Evolutionary conservation across 2,329 filamentous ascomycete genomes (phyloP).

Genomic region (Pseudocercospora fijiensis): DNA sequence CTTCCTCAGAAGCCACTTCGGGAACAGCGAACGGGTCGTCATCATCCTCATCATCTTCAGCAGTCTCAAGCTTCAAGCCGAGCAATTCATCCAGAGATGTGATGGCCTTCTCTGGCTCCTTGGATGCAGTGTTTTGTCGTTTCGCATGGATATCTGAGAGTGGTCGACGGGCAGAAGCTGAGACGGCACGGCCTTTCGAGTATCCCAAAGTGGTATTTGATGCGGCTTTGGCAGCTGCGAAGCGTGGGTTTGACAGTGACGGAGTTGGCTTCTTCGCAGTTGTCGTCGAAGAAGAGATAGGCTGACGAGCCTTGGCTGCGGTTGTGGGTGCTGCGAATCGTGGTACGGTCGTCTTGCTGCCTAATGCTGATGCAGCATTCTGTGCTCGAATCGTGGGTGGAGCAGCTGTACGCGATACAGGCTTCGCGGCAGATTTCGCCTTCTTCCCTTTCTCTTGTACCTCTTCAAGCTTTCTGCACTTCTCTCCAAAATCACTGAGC

Average conservation of each 20-base stretch:
- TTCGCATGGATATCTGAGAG: conserved; percentile 27
- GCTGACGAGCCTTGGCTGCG: conserved; percentile 42
- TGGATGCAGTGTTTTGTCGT: conserved; percentile 7
- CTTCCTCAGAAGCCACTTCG: conserved; percentile 11
- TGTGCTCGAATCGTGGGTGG: conserved; percentile 58
- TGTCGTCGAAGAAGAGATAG: conserved; percentile 34
- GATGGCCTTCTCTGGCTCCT: conserved; percentile 16
- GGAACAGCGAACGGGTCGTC: conserved; percentile 11
- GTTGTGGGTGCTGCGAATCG: conserved; percentile 43
- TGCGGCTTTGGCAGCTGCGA: conserved; percentile 62
- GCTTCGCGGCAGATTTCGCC: conserved; percentile 13
- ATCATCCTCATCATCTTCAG: conserved; percentile 20
- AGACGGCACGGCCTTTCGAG: conserved; percentile 66
- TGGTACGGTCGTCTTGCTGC: conserved; percentile 35
- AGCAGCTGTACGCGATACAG: conserved; percentile 27
- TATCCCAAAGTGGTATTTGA: conserved; percentile 85
- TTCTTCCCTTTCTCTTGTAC: conserved; percentile 30
- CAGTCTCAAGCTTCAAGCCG: conserved; percentile 24
- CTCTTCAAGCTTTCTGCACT: conserved; percentile 35
- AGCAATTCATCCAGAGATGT: conserved; percentile 30
- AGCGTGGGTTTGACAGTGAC: conserved; percentile 48
- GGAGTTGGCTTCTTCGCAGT: conserved; percentile 19
- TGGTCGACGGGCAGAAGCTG: conserved; percentile 40
- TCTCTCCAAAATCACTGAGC: conserved; percentile 66
- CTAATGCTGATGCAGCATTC: conserved; percentile 47